phyloP scores from a whole-genome alignment of 345 rosid species.

The Salix suchowensis region DNA sequence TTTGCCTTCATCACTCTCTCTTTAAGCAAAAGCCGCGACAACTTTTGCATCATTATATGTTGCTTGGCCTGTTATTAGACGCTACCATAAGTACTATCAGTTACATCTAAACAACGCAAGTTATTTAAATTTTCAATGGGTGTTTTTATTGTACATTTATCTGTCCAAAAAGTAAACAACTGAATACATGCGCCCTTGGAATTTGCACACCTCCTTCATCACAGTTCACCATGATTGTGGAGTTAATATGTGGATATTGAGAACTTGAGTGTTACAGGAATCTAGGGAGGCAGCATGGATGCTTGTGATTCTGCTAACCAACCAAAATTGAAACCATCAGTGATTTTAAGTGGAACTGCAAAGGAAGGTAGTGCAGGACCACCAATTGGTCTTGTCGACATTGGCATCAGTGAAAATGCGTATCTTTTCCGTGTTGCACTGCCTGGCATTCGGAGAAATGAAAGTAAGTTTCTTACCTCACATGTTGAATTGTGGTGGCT shows the following conservation, averaged over 20 bases:
- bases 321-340: constrained; percentile 28
- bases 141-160: neutral
- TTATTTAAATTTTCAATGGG: neutral
- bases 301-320: neutral
- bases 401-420: constrained; percentile 58
- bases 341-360: constrained; percentile 51
- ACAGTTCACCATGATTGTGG: neutral
- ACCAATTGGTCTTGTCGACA: constrained; percentile 56
- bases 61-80: too few species aligned
- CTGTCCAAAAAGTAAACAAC: neutral
- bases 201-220: neutral
- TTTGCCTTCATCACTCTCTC: neutral
- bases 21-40: neutral
- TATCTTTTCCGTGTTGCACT: constrained; percentile 65
- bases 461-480: constrained; percentile 26
- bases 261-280: neutral
- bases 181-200: neutral
- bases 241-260: neutral
- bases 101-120: too few species aligned
- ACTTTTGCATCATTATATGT: neutral
- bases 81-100: neutral
- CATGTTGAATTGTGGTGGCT: neutral
- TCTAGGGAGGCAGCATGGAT: constrained; percentile 7
- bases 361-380: constrained; percentile 48
- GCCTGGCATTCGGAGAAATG: constrained; percentile 53